Percentiles rank a stretch among this genome's conserved stretches.
These are phyloP conservation scores for Tieghemostelium lacteum DNA, from an alignment of 78 protist genomes.

Conservation along the genomic window DNA sequence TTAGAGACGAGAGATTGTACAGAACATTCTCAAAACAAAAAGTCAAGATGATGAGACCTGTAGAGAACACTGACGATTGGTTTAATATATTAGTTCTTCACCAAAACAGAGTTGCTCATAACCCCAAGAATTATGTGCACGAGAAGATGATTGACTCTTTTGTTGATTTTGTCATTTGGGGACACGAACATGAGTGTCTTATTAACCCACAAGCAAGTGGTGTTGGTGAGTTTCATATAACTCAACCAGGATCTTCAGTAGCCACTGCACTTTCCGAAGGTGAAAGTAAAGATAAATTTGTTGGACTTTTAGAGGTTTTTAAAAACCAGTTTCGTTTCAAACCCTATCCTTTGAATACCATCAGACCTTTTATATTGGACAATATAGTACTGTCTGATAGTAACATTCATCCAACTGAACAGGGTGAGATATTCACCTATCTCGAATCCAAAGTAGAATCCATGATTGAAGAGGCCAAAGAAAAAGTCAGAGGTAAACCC, in stretches of 20 bases:
- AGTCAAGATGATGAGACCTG: conserved; percentile 85
- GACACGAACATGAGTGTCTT: conserved; percentile 96
- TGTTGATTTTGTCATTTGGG: conserved; percentile 98
- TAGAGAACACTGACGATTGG: conserved; percentile 87
- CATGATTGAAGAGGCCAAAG: conserved; percentile 25
- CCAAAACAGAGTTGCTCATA: conserved; percentile 92
- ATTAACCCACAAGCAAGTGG: conserved; percentile 70
- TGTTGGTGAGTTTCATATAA: conserved; percentile 66
- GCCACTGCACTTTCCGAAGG: conserved; percentile 92
- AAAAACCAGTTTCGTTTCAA: conserved; percentile 60
- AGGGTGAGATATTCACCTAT: conserved; percentile 24
- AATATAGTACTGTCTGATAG: conserved; percentile 57
- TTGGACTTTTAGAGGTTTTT: conserved; percentile 83
- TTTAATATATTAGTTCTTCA: conserved; percentile 96
- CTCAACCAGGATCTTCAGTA: conserved; percentile 97
- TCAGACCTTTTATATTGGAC: conserved; percentile 86
- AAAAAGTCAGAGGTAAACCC: conserved; percentile 9
- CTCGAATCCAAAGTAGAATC: conserved; percentile 25
- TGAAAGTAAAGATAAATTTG: conserved; percentile 92
- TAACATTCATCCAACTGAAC: conserved; percentile 64
- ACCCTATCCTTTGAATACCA: conserved; percentile 66
- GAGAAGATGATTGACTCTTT: conserved; percentile 88
- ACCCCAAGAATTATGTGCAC: conserved; percentile 84
- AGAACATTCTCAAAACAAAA: conserved; percentile 84
- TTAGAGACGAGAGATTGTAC: conserved; percentile 97